Evolutionary conservation across 106 monocot genomes (phyloP).

Genomic region (Vanilla planifolia): DNA sequence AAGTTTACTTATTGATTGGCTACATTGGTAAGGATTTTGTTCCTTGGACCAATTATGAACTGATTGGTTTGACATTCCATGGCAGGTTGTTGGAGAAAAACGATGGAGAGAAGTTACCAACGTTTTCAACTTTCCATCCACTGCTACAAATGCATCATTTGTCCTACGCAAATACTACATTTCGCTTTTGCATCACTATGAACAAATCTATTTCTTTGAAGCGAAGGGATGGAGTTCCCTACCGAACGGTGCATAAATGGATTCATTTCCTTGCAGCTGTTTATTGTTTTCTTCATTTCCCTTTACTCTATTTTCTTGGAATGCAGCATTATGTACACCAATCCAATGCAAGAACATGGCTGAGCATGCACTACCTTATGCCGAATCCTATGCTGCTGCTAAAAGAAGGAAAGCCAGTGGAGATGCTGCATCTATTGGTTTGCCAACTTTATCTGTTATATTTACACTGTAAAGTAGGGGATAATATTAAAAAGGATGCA

Average conservation of each 20-base stretch:
- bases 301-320: slow-evolving; percentile 13
- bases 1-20: too few species aligned
- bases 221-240: slow-evolving; percentile 41
- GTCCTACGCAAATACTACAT: slow-evolving; percentile 84
- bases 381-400: slow-evolving; percentile 16
- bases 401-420: slow-evolving; percentile 40
- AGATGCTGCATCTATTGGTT: slow-evolving; percentile 34
- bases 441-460: too few species aligned
- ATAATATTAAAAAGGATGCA: too few species aligned
- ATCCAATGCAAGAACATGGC: too few species aligned
- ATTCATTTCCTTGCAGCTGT: not conserved
- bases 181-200: slow-evolving; percentile 77
- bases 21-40: too few species aligned
- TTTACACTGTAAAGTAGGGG: too few species aligned
- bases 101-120: slow-evolving; percentile 89
- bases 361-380: too few species aligned
- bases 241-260: slow-evolving; percentile 19
- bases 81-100: slow-evolving; percentile 62
- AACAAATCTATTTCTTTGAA: slow-evolving; percentile 77
- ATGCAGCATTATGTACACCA: slow-evolving; percentile 10
- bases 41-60: too few species aligned
- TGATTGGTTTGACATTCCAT: not conserved
- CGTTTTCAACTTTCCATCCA: slow-evolving; percentile 82
- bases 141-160: slow-evolving; percentile 98
- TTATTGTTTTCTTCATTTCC: not conserved